Conservation (phyloP, 1,139 yeast genomes). For the Hanseniaspora gamundiae region DNA sequence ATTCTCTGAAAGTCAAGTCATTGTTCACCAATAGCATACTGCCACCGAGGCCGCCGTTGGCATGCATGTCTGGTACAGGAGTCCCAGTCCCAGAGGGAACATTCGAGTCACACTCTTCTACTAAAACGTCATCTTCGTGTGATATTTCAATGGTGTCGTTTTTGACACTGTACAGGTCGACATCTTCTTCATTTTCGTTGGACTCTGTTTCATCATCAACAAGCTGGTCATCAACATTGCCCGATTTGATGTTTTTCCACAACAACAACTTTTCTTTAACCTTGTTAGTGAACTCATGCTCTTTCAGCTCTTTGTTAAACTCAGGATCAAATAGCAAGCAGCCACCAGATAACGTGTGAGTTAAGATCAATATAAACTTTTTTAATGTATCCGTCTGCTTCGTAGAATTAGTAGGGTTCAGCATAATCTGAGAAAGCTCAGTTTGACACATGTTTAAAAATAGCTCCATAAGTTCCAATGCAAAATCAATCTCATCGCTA, state of each 20-base stretch:
- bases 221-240: constrained; percentile 18
- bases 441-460: constrained; percentile 36
- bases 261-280: constrained; percentile 24
- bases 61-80: constrained; percentile 16
- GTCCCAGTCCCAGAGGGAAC: constrained; percentile 23
- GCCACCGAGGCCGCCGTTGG: neutral
- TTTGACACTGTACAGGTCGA: constrained; percentile 27
- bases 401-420: constrained; percentile 12
- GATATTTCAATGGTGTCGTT: constrained; percentile 29
- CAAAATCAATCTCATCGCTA: constrained; percentile 43
- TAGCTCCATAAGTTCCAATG: constrained; percentile 45
- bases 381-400: constrained; percentile 36
- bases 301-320: constrained; percentile 22
- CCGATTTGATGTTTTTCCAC: constrained; percentile 24
- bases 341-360: constrained; percentile 62
- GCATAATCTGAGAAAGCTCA: constrained; percentile 32
- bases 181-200: constrained; percentile 29
- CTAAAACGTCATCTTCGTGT: constrained; percentile 20
- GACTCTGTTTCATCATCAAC: constrained; percentile 14
- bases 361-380: constrained; percentile 43
- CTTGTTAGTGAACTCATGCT: constrained; percentile 12
- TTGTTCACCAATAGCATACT: constrained; percentile 2
- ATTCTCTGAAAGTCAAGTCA: constrained; percentile 41
- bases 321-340: constrained; percentile 66
- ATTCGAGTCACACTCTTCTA: constrained; percentile 24